These are phyloP conservation scores for Phytophthora tentaculata DNA, from an alignment of 352 stramenopile genomes.

Conservation along the genomic window DNA sequence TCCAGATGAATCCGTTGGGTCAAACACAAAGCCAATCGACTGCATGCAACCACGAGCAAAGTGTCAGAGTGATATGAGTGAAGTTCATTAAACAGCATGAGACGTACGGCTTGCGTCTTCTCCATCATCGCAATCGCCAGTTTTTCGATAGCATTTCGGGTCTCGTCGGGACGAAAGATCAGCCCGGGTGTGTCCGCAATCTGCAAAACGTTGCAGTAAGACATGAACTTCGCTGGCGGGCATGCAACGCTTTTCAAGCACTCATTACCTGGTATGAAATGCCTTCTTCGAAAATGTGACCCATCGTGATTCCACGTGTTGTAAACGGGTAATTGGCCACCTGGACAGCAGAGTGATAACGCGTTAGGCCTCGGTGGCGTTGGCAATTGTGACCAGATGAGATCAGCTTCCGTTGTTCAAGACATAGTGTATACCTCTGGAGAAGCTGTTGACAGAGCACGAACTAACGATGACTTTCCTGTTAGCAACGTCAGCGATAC, in stretches of 20 bases:
- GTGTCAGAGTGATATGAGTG: neutral
- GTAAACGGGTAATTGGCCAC: constrained; percentile 91
- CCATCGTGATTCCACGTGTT: constrained; percentile 88
- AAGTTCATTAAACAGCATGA: neutral
- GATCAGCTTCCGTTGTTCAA: neutral
- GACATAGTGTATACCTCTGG: constrained; percentile 55
- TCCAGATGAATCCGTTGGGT: constrained; percentile 73
- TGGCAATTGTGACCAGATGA: constrained; percentile 1
- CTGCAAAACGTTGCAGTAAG: constrained; percentile 38
- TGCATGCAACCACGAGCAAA: constrained; percentile 28
- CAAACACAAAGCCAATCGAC: constrained; percentile 88
- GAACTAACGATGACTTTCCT: constrained; percentile 88
- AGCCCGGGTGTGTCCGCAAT: constrained; percentile 84
- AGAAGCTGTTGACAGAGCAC: constrained; percentile 80
- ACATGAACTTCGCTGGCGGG: neutral
- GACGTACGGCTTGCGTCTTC: constrained; percentile 70
- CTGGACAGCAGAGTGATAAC: constrained; percentile 33
- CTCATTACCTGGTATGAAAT: constrained; percentile 74
- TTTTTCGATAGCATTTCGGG: constrained; percentile 78
- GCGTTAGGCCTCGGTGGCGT: constrained; percentile 3
- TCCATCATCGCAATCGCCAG: constrained; percentile 78
- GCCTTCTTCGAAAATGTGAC: constrained; percentile 86
- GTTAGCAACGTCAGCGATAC: constrained; percentile 3
- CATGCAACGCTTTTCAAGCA: neutral
- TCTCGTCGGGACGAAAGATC: constrained; percentile 67